A percentile compares a stretch with the other conserved stretches of the same genome.
Conservation (phyloP, 225 moss, liverwort and hornwort species). For the Takakia lepidozioides region DNA sequence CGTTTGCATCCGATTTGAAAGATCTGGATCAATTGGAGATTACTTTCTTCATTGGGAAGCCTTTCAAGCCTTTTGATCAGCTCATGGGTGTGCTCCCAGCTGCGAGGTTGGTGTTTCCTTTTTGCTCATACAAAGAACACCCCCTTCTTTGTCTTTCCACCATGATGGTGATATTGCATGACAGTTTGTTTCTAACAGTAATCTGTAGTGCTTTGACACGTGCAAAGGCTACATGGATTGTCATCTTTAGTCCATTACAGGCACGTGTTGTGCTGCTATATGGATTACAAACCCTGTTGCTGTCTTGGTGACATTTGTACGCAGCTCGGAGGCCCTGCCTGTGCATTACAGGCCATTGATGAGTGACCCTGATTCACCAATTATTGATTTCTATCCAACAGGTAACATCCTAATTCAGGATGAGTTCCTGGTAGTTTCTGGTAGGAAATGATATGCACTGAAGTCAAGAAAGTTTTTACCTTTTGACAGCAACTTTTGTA, state of each 20-base stretch:
- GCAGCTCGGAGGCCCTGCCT: slow-evolving; percentile 79
- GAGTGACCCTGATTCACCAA: slow-evolving; percentile 78
- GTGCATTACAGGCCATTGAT: slow-evolving; percentile 71
- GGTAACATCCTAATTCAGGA: too few species aligned
- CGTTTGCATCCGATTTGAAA: slow-evolving; percentile 89
- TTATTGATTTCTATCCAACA: slow-evolving; percentile 88
- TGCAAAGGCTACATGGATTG: neutral
- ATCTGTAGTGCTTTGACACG: too few species aligned
- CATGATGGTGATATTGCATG: too few species aligned
- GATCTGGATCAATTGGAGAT: slow-evolving; percentile 85
- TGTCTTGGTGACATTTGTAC: slow-evolving; percentile 5
- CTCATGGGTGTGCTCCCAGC: slow-evolving; percentile 99
- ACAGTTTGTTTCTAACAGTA: too few species aligned
- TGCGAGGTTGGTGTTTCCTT: slow-evolving; percentile 91
- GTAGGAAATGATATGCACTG: too few species aligned
- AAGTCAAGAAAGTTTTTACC: too few species aligned
- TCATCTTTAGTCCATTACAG: neutral
- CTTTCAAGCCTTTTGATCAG: slow-evolving; percentile 99
- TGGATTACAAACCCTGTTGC: neutral
- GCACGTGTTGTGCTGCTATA: too few species aligned
- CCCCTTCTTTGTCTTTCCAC: too few species aligned
- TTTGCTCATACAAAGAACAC: too few species aligned
- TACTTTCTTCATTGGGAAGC: slow-evolving; percentile 62
- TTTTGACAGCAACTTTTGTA: too few species aligned
- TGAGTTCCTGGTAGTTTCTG: too few species aligned